phyloP scores from a whole-genome alignment of 805 yeast species.

The Saccharomyces jurei region DNA sequence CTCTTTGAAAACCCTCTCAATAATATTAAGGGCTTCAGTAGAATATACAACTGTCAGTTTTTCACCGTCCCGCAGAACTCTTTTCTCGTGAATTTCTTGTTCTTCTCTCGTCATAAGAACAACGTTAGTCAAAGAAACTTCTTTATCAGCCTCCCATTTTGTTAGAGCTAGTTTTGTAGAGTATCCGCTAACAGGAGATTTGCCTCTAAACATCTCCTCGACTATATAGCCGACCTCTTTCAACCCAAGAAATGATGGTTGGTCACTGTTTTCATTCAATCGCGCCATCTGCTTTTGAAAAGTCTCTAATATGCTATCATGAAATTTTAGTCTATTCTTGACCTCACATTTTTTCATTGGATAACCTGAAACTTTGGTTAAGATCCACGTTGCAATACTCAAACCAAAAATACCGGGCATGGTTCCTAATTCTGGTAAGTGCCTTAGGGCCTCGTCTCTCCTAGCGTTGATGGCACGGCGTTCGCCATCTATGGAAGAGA shows the following conservation, averaged over 20 bases:
- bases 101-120: constrained; percentile 82
- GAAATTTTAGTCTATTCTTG: constrained; percentile 68
- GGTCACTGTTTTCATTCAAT: constrained; percentile 51
- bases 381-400: constrained; percentile 67
- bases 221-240: constrained; percentile 67
- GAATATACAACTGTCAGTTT: constrained; percentile 50
- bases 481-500: constrained; percentile 76
- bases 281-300: constrained; percentile 77
- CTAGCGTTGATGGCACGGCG: constrained; percentile 69
- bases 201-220: constrained; percentile 84
- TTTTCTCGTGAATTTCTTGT: constrained; percentile 62
- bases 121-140: constrained; percentile 57
- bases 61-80: constrained; percentile 58
- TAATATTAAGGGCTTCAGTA: constrained; percentile 43
- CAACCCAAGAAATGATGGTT: constrained; percentile 57
- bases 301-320: constrained; percentile 70
- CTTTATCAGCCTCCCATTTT: constrained; percentile 63
- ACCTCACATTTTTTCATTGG: constrained; percentile 82
- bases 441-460: constrained; percentile 78
- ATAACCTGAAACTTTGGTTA: constrained; percentile 70
- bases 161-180: constrained; percentile 68
- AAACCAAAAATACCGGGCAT: constrained; percentile 91
- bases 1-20: constrained; percentile 56
- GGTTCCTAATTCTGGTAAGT: constrained; percentile 84
- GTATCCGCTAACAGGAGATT: constrained; percentile 70